Evolutionary conservation across 2,329 filamentous ascomycete genomes (phyloP).

Genomic region (Xylaria digitata): DNA sequence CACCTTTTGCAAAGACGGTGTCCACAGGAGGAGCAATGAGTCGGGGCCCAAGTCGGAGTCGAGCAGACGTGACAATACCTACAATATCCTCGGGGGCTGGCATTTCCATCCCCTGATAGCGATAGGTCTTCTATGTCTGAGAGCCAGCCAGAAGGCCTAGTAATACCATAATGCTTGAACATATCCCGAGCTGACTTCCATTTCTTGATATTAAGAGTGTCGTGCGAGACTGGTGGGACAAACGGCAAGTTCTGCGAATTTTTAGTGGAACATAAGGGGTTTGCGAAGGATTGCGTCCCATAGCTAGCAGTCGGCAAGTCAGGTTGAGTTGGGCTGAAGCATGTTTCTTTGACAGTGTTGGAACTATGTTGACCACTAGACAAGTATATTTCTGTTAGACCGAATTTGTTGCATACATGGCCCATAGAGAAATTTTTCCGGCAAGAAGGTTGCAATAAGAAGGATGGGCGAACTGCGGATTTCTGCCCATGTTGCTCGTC

Average conservation of each 20-base stretch:
- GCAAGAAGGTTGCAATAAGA: constrained; percentile 15
- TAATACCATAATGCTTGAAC: constrained; percentile 60
- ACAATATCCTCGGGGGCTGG: constrained; percentile 45
- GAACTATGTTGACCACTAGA: constrained; percentile 14
- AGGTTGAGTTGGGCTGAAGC: background rate
- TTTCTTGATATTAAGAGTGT: constrained; percentile 51
- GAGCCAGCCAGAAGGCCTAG: constrained; percentile 59
- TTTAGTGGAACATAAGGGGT: constrained; percentile 12
- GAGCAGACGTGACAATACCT: constrained; percentile 64
- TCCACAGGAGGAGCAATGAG: constrained; percentile 61
- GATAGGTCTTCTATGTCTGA: constrained; percentile 54
- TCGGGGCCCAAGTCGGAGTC: constrained; percentile 53
- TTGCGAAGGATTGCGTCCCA: constrained; percentile 7
- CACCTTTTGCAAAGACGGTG: constrained; percentile 64
- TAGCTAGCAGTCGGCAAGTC: constrained; percentile 1
- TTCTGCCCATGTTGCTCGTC: constrained; percentile 40
- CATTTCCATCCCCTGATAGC: constrained; percentile 50
- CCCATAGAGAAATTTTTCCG: constrained; percentile 39
- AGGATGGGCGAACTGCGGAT: background rate
- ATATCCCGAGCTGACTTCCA: constrained; percentile 59
- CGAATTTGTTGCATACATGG: constrained; percentile 37
- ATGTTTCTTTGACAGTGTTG: constrained; percentile 1
- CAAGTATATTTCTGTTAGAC: constrained; percentile 31
- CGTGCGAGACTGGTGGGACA: constrained; percentile 39
- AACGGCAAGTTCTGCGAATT: constrained; percentile 31